These are phyloP conservation scores for Neofusicoccum sp. DNA, from an alignment of 2,329 filamentous ascomycete species.

Conservation along the genomic window DNA sequence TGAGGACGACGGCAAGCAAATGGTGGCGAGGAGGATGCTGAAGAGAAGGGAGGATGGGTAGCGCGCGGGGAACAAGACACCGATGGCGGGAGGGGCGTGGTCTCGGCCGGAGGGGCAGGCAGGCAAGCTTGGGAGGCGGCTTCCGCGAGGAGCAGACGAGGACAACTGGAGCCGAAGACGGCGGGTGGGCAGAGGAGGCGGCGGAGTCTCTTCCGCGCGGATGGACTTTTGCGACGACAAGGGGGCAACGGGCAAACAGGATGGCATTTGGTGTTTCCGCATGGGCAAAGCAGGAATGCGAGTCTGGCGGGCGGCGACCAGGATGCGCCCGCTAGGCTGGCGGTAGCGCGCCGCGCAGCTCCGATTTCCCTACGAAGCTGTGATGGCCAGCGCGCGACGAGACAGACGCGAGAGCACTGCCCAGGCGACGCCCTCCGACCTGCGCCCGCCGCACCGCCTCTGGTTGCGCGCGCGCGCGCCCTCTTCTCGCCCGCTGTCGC, in stretches of 20 bases:
- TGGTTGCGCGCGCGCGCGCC: not conserved
- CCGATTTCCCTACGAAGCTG: slow-evolving; percentile 1
- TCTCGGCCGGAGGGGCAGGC: not conserved
- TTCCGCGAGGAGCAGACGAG: no score
- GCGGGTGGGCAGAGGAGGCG: not conserved
- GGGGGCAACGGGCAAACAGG: not conserved
- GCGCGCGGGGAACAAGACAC: slow-evolving; percentile 1
- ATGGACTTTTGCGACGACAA: not conserved
- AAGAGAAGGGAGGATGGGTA: not conserved
- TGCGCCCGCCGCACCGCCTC: not conserved
- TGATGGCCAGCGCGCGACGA: not conserved
- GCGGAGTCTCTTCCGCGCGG: not conserved
- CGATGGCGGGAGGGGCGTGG: not conserved
- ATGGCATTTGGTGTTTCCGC: slow-evolving; percentile 8
- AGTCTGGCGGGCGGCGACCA: slow-evolving; percentile 3
- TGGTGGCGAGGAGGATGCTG: not conserved
- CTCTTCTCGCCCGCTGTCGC: not conserved
- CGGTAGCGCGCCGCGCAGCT: not conserved
- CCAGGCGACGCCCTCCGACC: no score
- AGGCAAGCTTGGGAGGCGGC: not conserved
- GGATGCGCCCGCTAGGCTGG: slow-evolving; percentile 1
- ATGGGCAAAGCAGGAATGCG: slow-evolving; percentile 14
- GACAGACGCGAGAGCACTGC: not conserved
- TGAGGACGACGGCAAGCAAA: not conserved
- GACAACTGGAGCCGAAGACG: not conserved